Evolutionary conservation across 805 yeast genomes (phyloP), one percentile per base, ranked within the genome.

Genomic region (Pachysolen tannophilus): DNA sequence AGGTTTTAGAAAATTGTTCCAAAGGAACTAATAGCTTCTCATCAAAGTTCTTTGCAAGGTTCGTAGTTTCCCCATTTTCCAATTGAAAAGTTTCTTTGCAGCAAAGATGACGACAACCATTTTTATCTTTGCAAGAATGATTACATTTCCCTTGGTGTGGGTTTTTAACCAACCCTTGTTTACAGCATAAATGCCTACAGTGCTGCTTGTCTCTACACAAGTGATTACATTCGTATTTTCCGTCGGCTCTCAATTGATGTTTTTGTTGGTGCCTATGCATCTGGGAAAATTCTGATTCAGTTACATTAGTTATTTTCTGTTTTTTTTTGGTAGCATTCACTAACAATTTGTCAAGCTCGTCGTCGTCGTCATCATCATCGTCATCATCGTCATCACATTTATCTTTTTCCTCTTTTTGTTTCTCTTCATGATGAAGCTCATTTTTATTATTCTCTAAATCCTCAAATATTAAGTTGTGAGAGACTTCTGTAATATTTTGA

Each of bases 161-260:
- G 8, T 25, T 25, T n/a, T 18, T 24, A 13, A 25, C 16, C 13
- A 25, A 18, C 6, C 75, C 75, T 25, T 64, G 67, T 26, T 63
- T 58, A 38, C 76, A 70, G 34, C 75, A 69, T 4, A 63, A 33
- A 44, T 70, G 75, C 9, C 73, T 57, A 35, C 75, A 70, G 0
- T 43, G 50, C 1, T 8, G 16, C 28, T 48, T 49, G 42, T 60
- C 58, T 33, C 57, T 65, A 40, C 75, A 70, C 4, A 48, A 33
- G 42, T 70, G 75, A 27, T 56, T 49, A 14, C 75, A 70, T 27
- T 55, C 56, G 30, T 49, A 50, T 34, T 53, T 56, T 1, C 63
- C 66, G 37, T 59, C 55, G 6, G 44, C 14, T 23, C 46, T 20
- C 16, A 38, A 27, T 15, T 33, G 38, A 32, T 57, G 32, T 8